Percentiles rank a stretch among this genome's conserved stretches.
phyloP scores from a whole-genome alignment of 306 rosid genomes.

The Glycine tomentella region DNA sequence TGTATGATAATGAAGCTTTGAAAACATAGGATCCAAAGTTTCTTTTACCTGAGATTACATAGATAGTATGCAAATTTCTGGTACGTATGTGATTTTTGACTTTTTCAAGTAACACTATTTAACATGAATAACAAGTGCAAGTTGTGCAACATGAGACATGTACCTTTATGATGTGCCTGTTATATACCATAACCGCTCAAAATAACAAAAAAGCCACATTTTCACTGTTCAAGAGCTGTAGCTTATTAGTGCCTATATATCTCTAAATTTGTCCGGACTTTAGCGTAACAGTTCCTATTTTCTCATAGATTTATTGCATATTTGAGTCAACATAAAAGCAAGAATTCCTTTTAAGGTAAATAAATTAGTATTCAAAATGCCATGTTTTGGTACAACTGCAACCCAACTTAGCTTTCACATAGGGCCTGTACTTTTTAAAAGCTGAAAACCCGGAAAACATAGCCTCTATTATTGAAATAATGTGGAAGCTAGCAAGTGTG shows the following conservation, averaged over 20 bases:
- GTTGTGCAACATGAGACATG: background rate
- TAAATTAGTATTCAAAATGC: background rate
- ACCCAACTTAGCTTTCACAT: conserved; percentile 2
- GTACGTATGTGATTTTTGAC: background rate
- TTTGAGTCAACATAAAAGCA: conserved; percentile 26
- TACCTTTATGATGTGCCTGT: conserved; percentile 11
- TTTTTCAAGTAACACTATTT: conserved; percentile 6
- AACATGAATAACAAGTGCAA: conserved; percentile 18
- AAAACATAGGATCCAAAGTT: background rate
- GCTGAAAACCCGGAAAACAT: conserved; percentile 31
- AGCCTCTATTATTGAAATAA: conserved; percentile 26
- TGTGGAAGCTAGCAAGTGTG: background rate
- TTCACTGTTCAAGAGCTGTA: conserved; percentile 12
- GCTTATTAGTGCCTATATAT: conserved; percentile 16
- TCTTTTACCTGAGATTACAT: background rate
- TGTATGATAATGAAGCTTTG: background rate
- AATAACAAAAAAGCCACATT: background rate
- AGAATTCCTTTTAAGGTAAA: conserved; percentile 25
- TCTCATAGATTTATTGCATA: conserved; percentile 28
- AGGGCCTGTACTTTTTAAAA: conserved; percentile 35
- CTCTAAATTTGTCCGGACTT: conserved; percentile 14
- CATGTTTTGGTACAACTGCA: background rate
- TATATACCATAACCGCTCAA: conserved; percentile 2
- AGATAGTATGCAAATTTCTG: background rate
- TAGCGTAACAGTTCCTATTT: conserved; percentile 20